Evolutionary conservation across 2,329 filamentous ascomycete species (phyloP).

Genomic region (Endothia cerciana): DNA sequence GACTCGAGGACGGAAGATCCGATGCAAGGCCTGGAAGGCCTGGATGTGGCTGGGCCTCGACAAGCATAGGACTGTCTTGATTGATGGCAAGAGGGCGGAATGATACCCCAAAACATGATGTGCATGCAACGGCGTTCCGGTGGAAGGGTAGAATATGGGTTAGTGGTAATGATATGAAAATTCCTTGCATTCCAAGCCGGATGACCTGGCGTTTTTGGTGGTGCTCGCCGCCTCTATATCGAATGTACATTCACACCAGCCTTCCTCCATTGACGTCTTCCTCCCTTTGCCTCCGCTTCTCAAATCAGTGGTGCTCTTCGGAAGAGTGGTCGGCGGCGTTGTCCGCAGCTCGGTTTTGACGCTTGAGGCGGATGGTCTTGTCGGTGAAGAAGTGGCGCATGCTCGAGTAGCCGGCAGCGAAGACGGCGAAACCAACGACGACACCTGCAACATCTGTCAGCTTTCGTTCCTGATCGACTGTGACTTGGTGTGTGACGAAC

Average conservation of each 20-base stretch:
- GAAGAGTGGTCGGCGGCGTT: slow-evolving; percentile 38
- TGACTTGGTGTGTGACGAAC: slow-evolving; percentile 57
- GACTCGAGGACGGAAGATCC: slow-evolving; percentile 72
- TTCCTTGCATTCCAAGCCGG: slow-evolving; percentile 21
- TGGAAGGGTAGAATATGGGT: slow-evolving; percentile 28
- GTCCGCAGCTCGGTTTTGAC: slow-evolving; percentile 62
- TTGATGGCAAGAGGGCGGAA: slow-evolving; percentile 30
- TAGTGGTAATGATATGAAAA: slow-evolving; percentile 29
- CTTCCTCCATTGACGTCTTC: slow-evolving; percentile 27
- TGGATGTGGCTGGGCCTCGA: slow-evolving; percentile 93
- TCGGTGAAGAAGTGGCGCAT: slow-evolving; percentile 82
- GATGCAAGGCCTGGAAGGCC: slow-evolving; percentile 92
- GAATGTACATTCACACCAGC: slow-evolving; percentile 29
- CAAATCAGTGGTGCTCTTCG: slow-evolving; percentile 41
- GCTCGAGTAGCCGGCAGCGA: slow-evolving; percentile 82
- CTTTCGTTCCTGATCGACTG: slow-evolving; percentile 19
- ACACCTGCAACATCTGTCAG: slow-evolving; percentile 61
- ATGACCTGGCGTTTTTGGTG: slow-evolving; percentile 18
- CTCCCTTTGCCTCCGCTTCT: slow-evolving; percentile 24
- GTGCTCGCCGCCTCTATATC: slow-evolving; percentile 24
- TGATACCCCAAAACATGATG: slow-evolving; percentile 29
- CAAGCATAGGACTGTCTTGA: slow-evolving; percentile 55
- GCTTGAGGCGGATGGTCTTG: slow-evolving; percentile 87
- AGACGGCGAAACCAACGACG: slow-evolving; percentile 83
- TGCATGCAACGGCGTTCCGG: slow-evolving; percentile 54